phyloP scores from a whole-genome alignment of 331 rosid genomes.

The Phaseolus coccineus region DNA sequence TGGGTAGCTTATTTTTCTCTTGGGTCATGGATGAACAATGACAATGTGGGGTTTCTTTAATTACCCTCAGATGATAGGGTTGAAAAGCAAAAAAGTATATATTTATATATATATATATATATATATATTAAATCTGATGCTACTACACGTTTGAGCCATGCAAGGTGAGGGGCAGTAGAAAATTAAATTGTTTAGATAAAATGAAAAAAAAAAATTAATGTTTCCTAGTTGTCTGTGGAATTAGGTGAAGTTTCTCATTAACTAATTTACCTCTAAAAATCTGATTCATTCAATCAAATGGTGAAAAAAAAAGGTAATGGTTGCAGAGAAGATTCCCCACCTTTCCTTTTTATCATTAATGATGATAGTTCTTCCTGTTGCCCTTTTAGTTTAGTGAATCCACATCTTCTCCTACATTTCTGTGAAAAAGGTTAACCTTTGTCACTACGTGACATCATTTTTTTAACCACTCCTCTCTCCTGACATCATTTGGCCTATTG shows the following conservation, averaged over 20 bases:
- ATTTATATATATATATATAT: neutral
- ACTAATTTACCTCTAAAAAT: conserved; percentile 17
- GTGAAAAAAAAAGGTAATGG: conserved; percentile 48
- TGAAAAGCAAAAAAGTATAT: neutral
- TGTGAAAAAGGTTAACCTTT: conserved; percentile 90
- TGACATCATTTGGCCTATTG: conserved; percentile 51
- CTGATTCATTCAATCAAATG: conserved; percentile 52
- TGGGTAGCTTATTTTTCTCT: conserved; percentile 18
- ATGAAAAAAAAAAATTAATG: conserved; percentile 16
- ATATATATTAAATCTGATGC: conserved; percentile 47
- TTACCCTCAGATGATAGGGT: conserved; percentile 1
- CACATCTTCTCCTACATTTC: conserved; percentile 94
- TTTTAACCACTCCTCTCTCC: conserved; percentile 70
- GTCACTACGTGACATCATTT: conserved; percentile 77
- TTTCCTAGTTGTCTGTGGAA: conserved; percentile 51
- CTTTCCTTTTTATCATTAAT: conserved; percentile 72
- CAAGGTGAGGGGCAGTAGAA: conserved; percentile 50
- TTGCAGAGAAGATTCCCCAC: conserved; percentile 87
- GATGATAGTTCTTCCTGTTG: conserved; percentile 80
- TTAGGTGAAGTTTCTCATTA: conserved; percentile 49
- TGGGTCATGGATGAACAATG: conserved; percentile 35
- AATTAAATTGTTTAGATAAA: neutral
- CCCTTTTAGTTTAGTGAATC: conserved; percentile 70
- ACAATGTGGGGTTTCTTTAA: conserved; percentile 48
- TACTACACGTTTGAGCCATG: conserved; percentile 67